Conservation (phyloP, 352 stramenopile genomes). For the Phytophthora cryptogea region DNA sequence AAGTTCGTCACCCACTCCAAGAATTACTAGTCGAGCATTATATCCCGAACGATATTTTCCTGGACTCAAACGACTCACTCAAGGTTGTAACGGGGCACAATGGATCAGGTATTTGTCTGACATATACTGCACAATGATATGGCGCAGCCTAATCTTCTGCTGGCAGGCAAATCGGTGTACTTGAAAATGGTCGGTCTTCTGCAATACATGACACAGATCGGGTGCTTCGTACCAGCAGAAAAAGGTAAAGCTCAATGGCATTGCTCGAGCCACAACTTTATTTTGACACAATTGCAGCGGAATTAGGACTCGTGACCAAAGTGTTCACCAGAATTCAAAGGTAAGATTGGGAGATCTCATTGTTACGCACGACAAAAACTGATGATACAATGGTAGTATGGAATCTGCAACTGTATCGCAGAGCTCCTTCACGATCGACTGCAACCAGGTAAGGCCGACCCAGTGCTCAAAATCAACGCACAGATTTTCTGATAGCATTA, state of each 20-base stretch:
- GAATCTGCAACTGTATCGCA: conserved; percentile 77
- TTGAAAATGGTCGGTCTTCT: conserved; percentile 86
- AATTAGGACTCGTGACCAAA: conserved; percentile 76
- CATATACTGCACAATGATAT: no score
- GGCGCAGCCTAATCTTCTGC: neutral
- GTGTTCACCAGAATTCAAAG: conserved; percentile 86
- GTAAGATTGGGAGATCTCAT: conserved; percentile 24
- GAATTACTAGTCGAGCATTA: conserved; percentile 84
- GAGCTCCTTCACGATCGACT: conserved; percentile 90
- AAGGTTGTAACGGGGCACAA: conserved; percentile 86
- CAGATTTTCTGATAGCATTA: neutral
- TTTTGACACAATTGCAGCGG: conserved; percentile 37
- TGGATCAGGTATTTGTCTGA: conserved; percentile 60
- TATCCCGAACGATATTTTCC: conserved; percentile 77
- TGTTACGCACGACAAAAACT: conserved; percentile 3
- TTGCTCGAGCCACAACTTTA: neutral
- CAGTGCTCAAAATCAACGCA: neutral
- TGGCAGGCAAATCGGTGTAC: conserved; percentile 84
- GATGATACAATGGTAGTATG: conserved; percentile 45
- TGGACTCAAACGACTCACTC: conserved; percentile 50
- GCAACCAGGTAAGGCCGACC: conserved; percentile 60
- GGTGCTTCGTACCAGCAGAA: conserved; percentile 77
- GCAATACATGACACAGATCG: conserved; percentile 87
- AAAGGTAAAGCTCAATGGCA: conserved; percentile 41
- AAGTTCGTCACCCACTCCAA: conserved; percentile 82